Evolutionary conservation across 2,329 filamentous ascomycete genomes (phyloP).

Genomic region (Apiospora rasikravindrae): DNA sequence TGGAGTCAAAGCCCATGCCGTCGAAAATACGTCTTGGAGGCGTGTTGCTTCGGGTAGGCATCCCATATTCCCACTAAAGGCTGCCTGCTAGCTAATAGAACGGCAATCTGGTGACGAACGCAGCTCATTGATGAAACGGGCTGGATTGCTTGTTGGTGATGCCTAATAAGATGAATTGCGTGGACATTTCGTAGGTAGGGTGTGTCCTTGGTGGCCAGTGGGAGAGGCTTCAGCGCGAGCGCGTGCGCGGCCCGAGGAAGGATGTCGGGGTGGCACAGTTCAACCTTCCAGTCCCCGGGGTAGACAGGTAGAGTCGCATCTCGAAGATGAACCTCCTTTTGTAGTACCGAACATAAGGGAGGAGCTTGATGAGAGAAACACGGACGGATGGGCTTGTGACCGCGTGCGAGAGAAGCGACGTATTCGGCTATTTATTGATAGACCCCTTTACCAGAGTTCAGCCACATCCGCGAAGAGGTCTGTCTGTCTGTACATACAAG

Average conservation of each 20-base stretch:
- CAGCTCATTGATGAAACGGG: background rate
- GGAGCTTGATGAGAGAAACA: background rate
- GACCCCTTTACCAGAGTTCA: constrained; percentile 11
- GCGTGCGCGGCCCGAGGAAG: constrained; percentile 3
- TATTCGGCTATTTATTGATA: constrained; percentile 17
- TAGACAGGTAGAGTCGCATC: background rate
- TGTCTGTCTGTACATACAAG: background rate
- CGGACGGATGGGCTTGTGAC: background rate
- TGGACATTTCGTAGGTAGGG: background rate
- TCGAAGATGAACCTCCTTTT: constrained; percentile 1
- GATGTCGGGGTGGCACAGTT: constrained; percentile 6
- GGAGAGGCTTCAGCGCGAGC: constrained; percentile 2
- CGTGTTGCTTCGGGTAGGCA: constrained; percentile 10
- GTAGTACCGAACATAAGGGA: constrained; percentile 1
- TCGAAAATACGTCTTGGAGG: constrained; percentile 5
- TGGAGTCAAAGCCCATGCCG: constrained; percentile 16
- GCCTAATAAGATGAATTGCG: constrained; percentile 14
- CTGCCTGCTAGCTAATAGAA: background rate
- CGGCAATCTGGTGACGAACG: background rate
- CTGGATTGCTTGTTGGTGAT: background rate
- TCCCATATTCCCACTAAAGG: background rate
- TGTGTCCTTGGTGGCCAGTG: background rate
- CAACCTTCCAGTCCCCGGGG: background rate
- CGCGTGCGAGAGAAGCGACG: background rate
- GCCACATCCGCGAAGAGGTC: background rate